Conservation (phyloP, 352 stramenopile genomes). For the Pythium periplocum region DNA sequence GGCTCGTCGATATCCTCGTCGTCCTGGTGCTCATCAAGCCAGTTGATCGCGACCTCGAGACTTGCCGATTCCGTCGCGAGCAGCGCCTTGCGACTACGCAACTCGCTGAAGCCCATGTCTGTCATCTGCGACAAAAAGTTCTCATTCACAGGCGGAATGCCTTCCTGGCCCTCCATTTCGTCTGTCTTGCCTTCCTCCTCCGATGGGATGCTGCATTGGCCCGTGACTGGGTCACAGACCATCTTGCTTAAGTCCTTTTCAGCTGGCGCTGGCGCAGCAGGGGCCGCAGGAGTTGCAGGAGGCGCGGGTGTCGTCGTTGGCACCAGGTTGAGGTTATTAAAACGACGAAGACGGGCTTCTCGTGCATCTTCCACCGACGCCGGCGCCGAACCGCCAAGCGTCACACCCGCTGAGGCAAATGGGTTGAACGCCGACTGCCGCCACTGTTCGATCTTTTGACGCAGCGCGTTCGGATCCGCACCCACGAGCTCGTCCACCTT, state of each 20-base stretch:
- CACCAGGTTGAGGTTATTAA: slow-evolving; percentile 61
- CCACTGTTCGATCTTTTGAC: slow-evolving; percentile 86
- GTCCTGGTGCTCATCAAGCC: slow-evolving; percentile 86
- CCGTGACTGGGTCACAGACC: slow-evolving; percentile 64
- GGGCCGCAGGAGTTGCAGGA: slow-evolving; percentile 11
- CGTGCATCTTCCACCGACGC: slow-evolving; percentile 51
- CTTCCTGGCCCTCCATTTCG: slow-evolving; percentile 18
- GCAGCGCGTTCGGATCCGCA: slow-evolving; percentile 76
- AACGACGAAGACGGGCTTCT: slow-evolving; percentile 73
- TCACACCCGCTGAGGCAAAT: slow-evolving; percentile 69
- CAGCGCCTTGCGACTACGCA: slow-evolving; percentile 77
- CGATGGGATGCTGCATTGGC: slow-evolving; percentile 34
- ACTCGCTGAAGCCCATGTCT: slow-evolving; percentile 85
- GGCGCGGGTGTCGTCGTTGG: slow-evolving; percentile 17
- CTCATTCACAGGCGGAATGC: slow-evolving; percentile 56
- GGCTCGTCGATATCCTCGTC: slow-evolving; percentile 87
- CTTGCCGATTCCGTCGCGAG: slow-evolving; percentile 69
- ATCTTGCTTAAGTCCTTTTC: slow-evolving; percentile 36
- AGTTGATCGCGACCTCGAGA: slow-evolving; percentile 81
- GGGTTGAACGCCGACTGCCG: slow-evolving; percentile 83
- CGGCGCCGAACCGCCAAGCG: slow-evolving; percentile 37
- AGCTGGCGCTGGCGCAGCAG: slow-evolving; percentile 15
- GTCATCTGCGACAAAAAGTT: slow-evolving; percentile 57
- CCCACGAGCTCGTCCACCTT: slow-evolving; percentile 88
- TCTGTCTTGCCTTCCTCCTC: slow-evolving; percentile 14